These are phyloP conservation scores for Pleurotus tuber-regium DNA, from an alignment of 768 basidiomycete species.

Conservation along the genomic window DNA sequence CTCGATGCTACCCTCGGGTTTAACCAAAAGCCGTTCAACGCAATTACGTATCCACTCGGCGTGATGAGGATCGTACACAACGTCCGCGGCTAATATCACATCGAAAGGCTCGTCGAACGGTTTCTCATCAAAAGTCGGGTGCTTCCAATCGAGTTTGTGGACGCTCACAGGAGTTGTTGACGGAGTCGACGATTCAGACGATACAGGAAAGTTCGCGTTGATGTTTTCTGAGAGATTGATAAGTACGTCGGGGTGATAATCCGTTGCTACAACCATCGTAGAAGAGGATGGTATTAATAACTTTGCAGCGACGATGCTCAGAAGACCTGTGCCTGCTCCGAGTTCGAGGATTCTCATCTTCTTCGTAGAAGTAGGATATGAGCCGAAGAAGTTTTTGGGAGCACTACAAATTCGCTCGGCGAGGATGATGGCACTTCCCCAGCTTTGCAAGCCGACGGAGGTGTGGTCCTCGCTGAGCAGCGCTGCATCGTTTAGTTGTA, in stretches of 20 bases:
- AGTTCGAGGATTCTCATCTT: conserved; percentile 64
- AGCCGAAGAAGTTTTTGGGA: conserved; percentile 39
- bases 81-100: conserved; percentile 75
- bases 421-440: conserved; percentile 76
- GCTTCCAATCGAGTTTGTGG: conserved; percentile 63
- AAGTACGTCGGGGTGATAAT: conserved; percentile 77
- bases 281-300: conserved; percentile 30
- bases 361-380: conserved; percentile 17
- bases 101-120: conserved; percentile 51
- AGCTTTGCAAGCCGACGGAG: conserved; percentile 80
- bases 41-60: conserved; percentile 67
- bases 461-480: conserved; percentile 67
- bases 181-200: too few species aligned
- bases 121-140: conserved; percentile 31
- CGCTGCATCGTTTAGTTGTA: conserved; percentile 71
- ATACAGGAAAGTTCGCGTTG: conserved; percentile 41
- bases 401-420: conserved; percentile 57
- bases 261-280: conserved; percentile 58
- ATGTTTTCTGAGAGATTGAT: conserved; percentile 65
- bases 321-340: conserved; percentile 82
- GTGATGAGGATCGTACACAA: conserved; percentile 72
- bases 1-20: conserved; percentile 19
- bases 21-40: conserved; percentile 47
- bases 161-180: conserved; percentile 35
- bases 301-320: conserved; percentile 67